These are phyloP conservation scores for Cyberlindnera maclurae DNA, from an alignment of 805 yeast species.

Conservation along the genomic window DNA sequence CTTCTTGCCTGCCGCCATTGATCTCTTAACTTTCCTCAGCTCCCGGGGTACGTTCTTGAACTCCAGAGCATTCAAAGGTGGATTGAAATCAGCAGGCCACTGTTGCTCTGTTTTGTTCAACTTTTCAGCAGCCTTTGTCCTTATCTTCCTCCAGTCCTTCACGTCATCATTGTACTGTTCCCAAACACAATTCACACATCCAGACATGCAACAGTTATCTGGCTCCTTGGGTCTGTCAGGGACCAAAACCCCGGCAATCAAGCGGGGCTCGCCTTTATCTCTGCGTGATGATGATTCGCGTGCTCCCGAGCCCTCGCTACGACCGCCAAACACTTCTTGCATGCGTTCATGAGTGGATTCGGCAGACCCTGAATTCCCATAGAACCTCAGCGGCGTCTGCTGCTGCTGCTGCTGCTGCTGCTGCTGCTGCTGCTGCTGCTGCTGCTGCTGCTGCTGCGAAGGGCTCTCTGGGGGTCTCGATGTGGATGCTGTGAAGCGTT, in stretches of 20 bases:
- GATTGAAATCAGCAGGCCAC: slow-evolving; percentile 65
- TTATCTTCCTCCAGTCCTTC: slow-evolving; percentile 64
- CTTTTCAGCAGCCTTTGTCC: slow-evolving; percentile 51
- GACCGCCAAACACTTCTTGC: slow-evolving; percentile 46
- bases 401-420: too few species aligned
- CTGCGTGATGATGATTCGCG: slow-evolving; percentile 32
- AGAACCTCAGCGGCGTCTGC: slow-evolving; percentile 12
- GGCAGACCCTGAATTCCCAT: slow-evolving; percentile 26
- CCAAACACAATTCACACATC: slow-evolving; percentile 97
- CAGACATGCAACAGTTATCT: slow-evolving; percentile 96
- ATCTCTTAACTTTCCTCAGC: slow-evolving; percentile 24
- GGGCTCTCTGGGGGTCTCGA: too few species aligned
- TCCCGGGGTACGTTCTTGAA: slow-evolving; percentile 38
- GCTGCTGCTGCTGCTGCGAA: too few species aligned
- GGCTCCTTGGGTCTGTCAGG: slow-evolving; percentile 87
- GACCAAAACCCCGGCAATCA: slow-evolving; percentile 59
- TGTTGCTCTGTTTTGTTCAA: slow-evolving; percentile 34
- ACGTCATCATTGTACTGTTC: slow-evolving; percentile 84
- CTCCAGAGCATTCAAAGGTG: slow-evolving; percentile 39
- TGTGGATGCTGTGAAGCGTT: too few species aligned
- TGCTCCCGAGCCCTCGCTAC: slow-evolving; percentile 42
- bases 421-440: too few species aligned
- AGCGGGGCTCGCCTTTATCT: slow-evolving; percentile 13
- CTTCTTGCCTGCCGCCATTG: slow-evolving; percentile 16
- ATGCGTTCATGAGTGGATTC: slow-evolving; percentile 42